A percentile compares a stretch with the other conserved stretches of the same genome.
phyloP scores from a whole-genome alignment of 176 grass and related monocot species.

The Tuctoria greenei region DNA sequence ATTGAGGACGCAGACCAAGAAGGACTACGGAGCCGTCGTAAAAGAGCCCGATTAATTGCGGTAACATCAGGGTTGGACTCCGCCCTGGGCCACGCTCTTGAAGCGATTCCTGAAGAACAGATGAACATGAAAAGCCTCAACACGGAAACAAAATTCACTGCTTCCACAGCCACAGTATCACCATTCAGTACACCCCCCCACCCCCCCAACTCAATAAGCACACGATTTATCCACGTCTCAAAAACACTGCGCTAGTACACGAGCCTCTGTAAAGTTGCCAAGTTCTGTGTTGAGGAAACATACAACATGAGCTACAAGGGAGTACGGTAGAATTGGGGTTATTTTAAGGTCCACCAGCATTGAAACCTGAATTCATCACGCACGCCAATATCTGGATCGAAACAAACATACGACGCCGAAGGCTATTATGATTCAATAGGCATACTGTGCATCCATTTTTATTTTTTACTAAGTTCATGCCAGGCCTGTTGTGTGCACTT shows the following conservation, averaged over 20 bases:
- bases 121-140: neutral
- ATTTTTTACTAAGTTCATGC: constrained; percentile 7
- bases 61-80: too few relatives aligned
- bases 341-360: neutral
- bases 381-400: neutral
- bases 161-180: neutral
- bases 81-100: too few relatives aligned
- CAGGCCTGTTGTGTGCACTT: neutral
- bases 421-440: neutral
- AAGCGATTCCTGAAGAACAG: neutral
- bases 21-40: too few relatives aligned
- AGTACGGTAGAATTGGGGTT: neutral
- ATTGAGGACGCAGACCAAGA: too few relatives aligned
- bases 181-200: too few relatives aligned
- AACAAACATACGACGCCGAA: neutral
- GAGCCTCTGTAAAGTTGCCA: too few relatives aligned
- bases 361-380: neutral
- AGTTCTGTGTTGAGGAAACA: neutral
- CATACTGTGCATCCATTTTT: neutral
- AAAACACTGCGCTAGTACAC: neutral
- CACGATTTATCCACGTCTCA: neutral
- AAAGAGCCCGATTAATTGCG: too few relatives aligned
- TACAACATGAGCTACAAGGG: neutral
- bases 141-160: neutral
- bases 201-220: neutral